Base-by-base conservation (phyloP, 768 basidiomycete genomes). In the Lentinula raphanica region DNA sequence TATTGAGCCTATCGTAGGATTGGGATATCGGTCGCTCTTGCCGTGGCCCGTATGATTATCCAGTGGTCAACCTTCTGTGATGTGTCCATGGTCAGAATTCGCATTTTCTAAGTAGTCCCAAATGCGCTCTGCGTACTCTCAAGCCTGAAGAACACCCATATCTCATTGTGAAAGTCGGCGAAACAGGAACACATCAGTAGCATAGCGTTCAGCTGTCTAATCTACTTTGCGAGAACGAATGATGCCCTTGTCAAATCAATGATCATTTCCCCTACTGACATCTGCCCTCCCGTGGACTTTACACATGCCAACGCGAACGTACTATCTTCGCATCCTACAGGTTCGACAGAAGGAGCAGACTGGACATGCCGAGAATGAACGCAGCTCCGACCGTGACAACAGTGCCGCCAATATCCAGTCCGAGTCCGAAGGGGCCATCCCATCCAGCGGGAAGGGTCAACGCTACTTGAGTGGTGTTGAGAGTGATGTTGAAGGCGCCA, bases 381-480 rank as follows among this genome's bases (percentile, higher is more conserved):
- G 75, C 81, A 6, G 73, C 62, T 19, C 66, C 65, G 17, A 85
- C 78, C 6, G 72, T 69, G 28, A 86, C 58, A n/a, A 72, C 75
- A 0, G 78, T 78, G 27, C 69, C 78, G 2, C 67, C 73, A 0
- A 69, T 59, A 50, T 75, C 74, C 60, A 90, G 72, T n/a, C 72
- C 67, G 9, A 74, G 70, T 13, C 73, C 79, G 56, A 74, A 73
- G 3, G 83, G 83, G 0, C 88, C 88, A 62, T 87, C 78, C 88
- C 87, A 90, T 60, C 62, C 69, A 0, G 70, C 45, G 1, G 86
- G 81, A 17, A 83, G 65, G 0, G 64, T 56, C 36, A 90, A 73
- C 1, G 75, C 68, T 21, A 76, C 72, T 39, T 75, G 64, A 12
- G 71, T 68, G 3, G 74, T 56, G 9, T 74, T 59, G 44, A 86